Conservation (phyloP, 2,329 filamentous ascomycete genomes). For the Phialocephala subalpina region DNA sequence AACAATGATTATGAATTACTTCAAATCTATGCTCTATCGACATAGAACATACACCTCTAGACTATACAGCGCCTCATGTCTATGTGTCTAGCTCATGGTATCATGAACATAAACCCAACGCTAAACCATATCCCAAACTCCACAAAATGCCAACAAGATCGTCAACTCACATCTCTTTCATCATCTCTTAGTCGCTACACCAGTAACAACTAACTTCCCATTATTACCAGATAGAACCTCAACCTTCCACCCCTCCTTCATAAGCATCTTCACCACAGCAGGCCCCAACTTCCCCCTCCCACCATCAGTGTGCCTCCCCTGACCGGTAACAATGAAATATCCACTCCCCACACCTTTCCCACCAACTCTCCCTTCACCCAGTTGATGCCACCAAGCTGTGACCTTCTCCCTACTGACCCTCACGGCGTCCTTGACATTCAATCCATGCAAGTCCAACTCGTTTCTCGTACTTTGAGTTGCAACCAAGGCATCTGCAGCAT, state of each 20-base stretch:
- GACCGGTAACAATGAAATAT: conserved; percentile 82
- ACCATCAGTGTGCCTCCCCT: conserved; percentile 79
- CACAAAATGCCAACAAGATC: not conserved
- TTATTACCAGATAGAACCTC: conserved; percentile 62
- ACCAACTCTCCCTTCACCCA: conserved; percentile 56
- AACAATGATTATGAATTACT: not conserved
- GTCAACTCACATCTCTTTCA: not conserved
- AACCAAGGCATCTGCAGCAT: conserved; percentile 75
- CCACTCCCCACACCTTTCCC: conserved; percentile 49
- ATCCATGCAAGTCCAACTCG: conserved; percentile 82
- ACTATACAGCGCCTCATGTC: not conserved
- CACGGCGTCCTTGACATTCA: conserved; percentile 81
- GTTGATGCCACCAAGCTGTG: conserved; percentile 81
- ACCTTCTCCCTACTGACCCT: conserved; percentile 76
- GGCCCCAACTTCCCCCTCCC: conserved; percentile 80
- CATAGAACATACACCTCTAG: not conserved
- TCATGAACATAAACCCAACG: not conserved
- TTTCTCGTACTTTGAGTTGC: conserved; percentile 67
- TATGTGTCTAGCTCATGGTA: not conserved
- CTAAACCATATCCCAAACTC: not conserved
- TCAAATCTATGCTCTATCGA: not conserved
- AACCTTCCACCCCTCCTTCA: conserved; percentile 84
- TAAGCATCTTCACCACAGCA: conserved; percentile 79
- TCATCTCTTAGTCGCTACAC: not conserved
- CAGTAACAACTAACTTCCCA: not conserved